phyloP scores from a whole-genome alignment of 1,284 basidiomycete genomes.

The Athelia psychrophila region DNA sequence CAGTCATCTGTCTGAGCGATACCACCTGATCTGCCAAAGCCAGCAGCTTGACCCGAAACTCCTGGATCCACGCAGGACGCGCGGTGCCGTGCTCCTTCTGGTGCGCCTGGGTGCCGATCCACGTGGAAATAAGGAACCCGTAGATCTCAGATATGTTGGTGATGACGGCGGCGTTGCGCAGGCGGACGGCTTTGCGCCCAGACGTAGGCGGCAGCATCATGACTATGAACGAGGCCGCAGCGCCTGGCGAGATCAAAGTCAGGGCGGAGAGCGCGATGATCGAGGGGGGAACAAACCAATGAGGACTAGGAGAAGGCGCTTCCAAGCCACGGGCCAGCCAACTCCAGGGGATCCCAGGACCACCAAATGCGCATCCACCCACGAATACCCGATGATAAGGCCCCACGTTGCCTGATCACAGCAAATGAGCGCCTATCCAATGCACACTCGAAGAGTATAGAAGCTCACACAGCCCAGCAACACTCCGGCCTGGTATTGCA shows the following conservation, averaged over 20 bases:
- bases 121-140: constrained; percentile 39
- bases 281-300: constrained; percentile 32
- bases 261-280: neutral
- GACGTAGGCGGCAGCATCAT: constrained; percentile 52
- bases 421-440: too few relatives aligned
- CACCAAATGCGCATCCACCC: constrained; percentile 53
- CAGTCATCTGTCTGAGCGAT: constrained; percentile 32
- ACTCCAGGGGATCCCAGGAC: constrained; percentile 47
- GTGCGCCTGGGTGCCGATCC: constrained; percentile 30
- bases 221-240: constrained; percentile 41
- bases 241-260: constrained; percentile 24
- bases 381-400: constrained; percentile 57
- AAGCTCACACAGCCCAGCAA: constrained; percentile 37
- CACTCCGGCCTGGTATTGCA: constrained; percentile 34
- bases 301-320: constrained; percentile 42
- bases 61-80: constrained; percentile 18
- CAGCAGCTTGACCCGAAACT: constrained; percentile 30
- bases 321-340: constrained; percentile 54
- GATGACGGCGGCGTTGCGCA: constrained; percentile 40
- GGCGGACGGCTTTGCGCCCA: constrained; percentile 44
- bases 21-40: constrained; percentile 34
- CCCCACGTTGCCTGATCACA: constrained; percentile 38
- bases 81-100: constrained; percentile 8
- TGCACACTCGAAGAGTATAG: too few relatives aligned
- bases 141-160: constrained; percentile 38